A percentile compares a stretch with the other conserved stretches of the same genome.
Conservation (phyloP, 2,329 filamentous ascomycete species). For the Xylariaceae sp. region DNA sequence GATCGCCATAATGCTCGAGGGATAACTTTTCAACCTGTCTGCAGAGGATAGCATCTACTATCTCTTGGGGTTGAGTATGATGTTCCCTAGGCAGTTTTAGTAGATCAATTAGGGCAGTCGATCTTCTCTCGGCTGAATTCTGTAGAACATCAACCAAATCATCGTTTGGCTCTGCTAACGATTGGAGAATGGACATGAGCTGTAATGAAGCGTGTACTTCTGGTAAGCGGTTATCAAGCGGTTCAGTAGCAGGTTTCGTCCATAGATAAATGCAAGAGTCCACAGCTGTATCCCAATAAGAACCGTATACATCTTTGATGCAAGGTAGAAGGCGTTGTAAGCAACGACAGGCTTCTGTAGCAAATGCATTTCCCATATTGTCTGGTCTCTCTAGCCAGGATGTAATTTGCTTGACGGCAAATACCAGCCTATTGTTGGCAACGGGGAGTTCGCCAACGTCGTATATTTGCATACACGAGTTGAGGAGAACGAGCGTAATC, state of each 20-base stretch:
- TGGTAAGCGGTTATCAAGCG: slow-evolving; percentile 50
- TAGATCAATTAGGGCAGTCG: slow-evolving; percentile 56
- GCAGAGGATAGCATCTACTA: slow-evolving; percentile 71
- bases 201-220: slow-evolving; percentile 69
- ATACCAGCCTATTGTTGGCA: slow-evolving; percentile 67
- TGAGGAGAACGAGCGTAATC: slow-evolving; percentile 50
- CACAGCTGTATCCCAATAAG: slow-evolving; percentile 72
- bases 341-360: slow-evolving; percentile 51
- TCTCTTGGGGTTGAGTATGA: slow-evolving; percentile 62
- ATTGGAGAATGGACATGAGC: slow-evolving; percentile 60
- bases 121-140: slow-evolving; percentile 53
- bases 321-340: slow-evolving; percentile 63
- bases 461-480: slow-evolving; percentile 50
- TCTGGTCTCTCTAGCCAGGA: slow-evolving; percentile 60
- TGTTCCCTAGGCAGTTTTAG: slow-evolving; percentile 50
- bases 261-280: slow-evolving; percentile 57
- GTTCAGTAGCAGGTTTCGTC: slow-evolving; percentile 43
- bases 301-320: slow-evolving; percentile 79
- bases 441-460: slow-evolving; percentile 51
- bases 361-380: slow-evolving; percentile 41
- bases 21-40: slow-evolving; percentile 64
- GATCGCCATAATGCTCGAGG: slow-evolving; percentile 56
- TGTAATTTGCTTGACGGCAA: slow-evolving; percentile 74
- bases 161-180: slow-evolving; percentile 72
- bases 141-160: slow-evolving; percentile 74